phyloP scores from a whole-genome alignment of 805 yeast genomes.

The Hanseniaspora occidentalis region DNA sequence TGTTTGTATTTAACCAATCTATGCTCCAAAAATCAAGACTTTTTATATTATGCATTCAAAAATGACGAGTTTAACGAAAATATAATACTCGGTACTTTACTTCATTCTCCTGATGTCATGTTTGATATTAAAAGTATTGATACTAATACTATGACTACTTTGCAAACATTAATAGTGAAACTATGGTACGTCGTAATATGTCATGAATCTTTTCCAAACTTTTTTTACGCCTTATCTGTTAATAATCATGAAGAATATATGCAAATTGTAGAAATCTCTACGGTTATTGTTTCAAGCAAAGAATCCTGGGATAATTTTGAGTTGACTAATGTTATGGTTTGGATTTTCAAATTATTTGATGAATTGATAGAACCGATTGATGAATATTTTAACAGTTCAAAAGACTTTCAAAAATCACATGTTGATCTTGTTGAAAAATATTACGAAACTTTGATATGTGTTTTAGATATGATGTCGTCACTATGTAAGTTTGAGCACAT shows the following conservation, averaged over 20 bases:
- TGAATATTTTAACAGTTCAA: constrained; percentile 14
- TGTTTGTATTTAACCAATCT: constrained; percentile 3
- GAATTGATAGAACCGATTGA: constrained; percentile 12
- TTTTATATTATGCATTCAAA: constrained; percentile 5
- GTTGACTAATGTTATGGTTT: constrained; percentile 27
- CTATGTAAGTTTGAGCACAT: constrained; percentile 25
- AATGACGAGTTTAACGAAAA: neutral
- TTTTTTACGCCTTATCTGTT: constrained; percentile 1
- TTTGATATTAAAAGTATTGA: neutral
- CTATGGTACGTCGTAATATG: neutral
- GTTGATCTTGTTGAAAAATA: constrained; percentile 12
- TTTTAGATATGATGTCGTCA: constrained; percentile 24
- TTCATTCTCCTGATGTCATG: neutral
- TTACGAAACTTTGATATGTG: constrained; percentile 20
- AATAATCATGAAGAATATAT: neutral
- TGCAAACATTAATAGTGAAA: neutral
- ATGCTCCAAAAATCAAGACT: constrained; percentile 3
- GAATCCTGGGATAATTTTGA: constrained; percentile 27
- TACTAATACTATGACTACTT: neutral
- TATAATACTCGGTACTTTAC: neutral
- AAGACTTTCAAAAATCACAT: constrained; percentile 5
- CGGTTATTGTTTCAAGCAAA: constrained; percentile 25
- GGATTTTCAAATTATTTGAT: constrained; percentile 26
- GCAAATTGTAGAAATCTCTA: constrained; percentile 18
- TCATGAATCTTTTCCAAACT: constrained; percentile 4